Conservation (phyloP, 371 early-diverging fungal species). For the Actinomortierella wolfii region DNA sequence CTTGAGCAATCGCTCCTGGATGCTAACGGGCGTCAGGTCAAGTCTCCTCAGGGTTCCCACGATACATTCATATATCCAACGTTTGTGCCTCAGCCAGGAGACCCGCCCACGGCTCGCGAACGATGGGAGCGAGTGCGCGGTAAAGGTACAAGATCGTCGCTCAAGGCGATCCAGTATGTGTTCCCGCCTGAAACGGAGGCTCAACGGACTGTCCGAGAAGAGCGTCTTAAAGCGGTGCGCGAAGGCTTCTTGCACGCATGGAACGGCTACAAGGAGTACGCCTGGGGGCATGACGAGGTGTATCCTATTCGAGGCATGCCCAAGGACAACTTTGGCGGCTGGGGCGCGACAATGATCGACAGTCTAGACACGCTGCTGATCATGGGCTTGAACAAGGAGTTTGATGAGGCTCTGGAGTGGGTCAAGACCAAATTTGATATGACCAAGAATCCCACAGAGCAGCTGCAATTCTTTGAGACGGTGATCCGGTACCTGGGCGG, state of each 20-base stretch:
- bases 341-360: constrained; percentile 82
- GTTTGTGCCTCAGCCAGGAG: constrained; percentile 18
- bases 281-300: constrained; percentile 65
- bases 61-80: no score
- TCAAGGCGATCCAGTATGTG: constrained; percentile 18
- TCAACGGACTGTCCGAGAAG: constrained; percentile 20
- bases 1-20: background rate
- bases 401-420: constrained; percentile 59
- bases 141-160: constrained; percentile 12
- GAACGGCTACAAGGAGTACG: constrained; percentile 73
- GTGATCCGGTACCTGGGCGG: constrained; percentile 92
- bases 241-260: constrained; percentile 70
- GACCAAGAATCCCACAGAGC: constrained; percentile 41
- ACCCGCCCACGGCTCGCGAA: constrained; percentile 13
- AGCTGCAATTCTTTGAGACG: constrained; percentile 75
- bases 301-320: constrained; percentile 49
- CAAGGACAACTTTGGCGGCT: constrained; percentile 70
- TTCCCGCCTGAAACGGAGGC: constrained; percentile 18
- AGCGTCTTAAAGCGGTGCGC: constrained; percentile 52
- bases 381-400: constrained; percentile 77
- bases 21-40: background rate
- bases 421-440: constrained; percentile 55
- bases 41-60: background rate
- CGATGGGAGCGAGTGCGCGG: constrained; percentile 30
- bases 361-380: constrained; percentile 80